Conservation (phyloP, 31 red algal species). For the Odonthalia washingtoniensis region DNA sequence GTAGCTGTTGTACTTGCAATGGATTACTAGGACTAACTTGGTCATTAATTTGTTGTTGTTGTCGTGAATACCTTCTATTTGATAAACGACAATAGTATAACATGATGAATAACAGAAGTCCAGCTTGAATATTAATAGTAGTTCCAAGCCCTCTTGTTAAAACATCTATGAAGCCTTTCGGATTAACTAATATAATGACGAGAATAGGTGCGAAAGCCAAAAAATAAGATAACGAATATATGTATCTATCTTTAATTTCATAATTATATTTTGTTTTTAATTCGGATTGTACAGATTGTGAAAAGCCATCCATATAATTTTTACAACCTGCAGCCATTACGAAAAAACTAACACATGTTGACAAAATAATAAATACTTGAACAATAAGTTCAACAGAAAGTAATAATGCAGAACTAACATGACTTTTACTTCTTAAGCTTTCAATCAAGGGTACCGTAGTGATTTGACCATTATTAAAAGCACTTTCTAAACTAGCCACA, state of each 20-base stretch:
- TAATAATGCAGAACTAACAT: conserved; percentile 37
- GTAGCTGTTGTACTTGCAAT: no score
- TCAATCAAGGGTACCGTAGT: conserved; percentile 86
- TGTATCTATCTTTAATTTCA: conserved; percentile 5
- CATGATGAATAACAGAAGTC: conserved; percentile 76
- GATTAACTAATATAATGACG: conserved; percentile 67
- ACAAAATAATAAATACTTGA: conserved; percentile 83
- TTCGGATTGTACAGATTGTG: not conserved
- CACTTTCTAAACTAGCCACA: conserved; percentile 46
- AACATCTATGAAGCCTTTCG: conserved; percentile 79
- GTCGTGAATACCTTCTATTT: no score
- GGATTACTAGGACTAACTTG: no score
- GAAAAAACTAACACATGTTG: conserved; percentile 81
- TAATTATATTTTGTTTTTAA: not conserved
- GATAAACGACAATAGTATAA: conserved; percentile 33
- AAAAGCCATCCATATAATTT: conserved; percentile 74
- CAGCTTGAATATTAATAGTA: conserved; percentile 75
- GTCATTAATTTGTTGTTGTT: no score
- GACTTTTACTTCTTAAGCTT: conserved; percentile 37
- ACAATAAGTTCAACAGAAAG: conserved; percentile 65
- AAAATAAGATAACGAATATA: conserved; percentile 43
- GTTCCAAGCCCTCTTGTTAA: conserved; percentile 68
- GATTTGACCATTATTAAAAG: conserved; percentile 80
- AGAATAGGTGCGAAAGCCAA: conserved; percentile 64
- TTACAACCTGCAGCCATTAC: conserved; percentile 80